These are phyloP conservation scores for Stachybotrys chlorohalonatus DNA, from an alignment of 2,329 filamentous ascomycete species.

Conservation along the genomic window DNA sequence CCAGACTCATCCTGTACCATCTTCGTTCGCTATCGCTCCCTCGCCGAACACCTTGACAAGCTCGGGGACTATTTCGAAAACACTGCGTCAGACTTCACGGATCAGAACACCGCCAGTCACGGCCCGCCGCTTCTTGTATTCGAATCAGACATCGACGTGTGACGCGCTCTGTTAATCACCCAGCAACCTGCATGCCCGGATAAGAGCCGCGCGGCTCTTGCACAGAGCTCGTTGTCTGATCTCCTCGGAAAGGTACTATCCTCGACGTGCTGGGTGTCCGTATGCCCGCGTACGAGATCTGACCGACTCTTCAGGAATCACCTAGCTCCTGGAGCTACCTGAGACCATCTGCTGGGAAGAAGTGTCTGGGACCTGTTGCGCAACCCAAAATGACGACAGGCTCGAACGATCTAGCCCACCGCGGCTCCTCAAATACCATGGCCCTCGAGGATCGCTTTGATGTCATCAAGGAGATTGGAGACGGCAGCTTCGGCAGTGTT, in stretches of 20 bases:
- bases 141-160: constrained; percentile 1
- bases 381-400: constrained; percentile 56
- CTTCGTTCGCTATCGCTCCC: constrained; percentile 1
- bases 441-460: constrained; percentile 91
- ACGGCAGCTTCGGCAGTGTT: constrained; percentile 97
- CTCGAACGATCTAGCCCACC: constrained; percentile 62
- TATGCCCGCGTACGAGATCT: constrained; percentile 1
- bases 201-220: constrained; percentile 23
- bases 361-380: constrained; percentile 6
- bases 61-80: no score
- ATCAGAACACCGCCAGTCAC: background rate
- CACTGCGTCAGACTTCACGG: no score
- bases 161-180: constrained; percentile 6
- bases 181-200: constrained; percentile 23
- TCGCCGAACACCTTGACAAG: background rate
- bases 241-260: constrained; percentile 4
- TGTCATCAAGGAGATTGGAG: constrained; percentile 94
- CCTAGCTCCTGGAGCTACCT: constrained; percentile 7
- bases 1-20: constrained; percentile 5
- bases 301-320: constrained; percentile 10
- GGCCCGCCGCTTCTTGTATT: background rate
- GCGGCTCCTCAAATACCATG: constrained; percentile 52
- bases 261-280: background rate
- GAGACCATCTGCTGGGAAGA: constrained; percentile 9
- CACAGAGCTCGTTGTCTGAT: constrained; percentile 18